Evolutionary conservation across 2,329 filamentous ascomycete genomes (phyloP).

Genomic region (Fusarium cicatricum): DNA sequence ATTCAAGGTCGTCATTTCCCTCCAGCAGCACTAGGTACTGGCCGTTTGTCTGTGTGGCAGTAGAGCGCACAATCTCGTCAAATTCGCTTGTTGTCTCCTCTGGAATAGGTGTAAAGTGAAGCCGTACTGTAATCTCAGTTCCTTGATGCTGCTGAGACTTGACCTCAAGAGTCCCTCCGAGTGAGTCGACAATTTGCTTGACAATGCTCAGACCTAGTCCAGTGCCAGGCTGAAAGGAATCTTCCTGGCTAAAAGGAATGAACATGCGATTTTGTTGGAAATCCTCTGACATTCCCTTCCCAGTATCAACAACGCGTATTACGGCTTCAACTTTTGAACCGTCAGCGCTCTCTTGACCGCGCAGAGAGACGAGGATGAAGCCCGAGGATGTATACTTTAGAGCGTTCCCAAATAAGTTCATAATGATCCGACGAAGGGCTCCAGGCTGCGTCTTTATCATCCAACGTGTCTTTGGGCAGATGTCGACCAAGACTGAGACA

Average conservation of each 20-base stretch:
- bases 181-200: constrained; percentile 64
- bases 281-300: constrained; percentile 69
- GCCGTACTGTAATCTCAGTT: constrained; percentile 60
- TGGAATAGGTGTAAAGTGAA: constrained; percentile 48
- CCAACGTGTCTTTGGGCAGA: constrained; percentile 57
- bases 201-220: constrained; percentile 72
- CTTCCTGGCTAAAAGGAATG: constrained; percentile 70
- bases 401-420: constrained; percentile 70
- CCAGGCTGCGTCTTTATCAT: constrained; percentile 63
- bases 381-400: constrained; percentile 68
- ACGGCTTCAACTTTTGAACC: constrained; percentile 39
- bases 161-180: constrained; percentile 67
- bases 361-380: constrained; percentile 54
- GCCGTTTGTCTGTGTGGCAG: constrained; percentile 26
- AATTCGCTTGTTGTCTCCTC: not conserved
- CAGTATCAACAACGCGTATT: constrained; percentile 67
- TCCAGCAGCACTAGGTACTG: constrained; percentile 33
- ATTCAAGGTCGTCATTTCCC: constrained; percentile 2
- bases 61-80: constrained; percentile 23
- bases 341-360: constrained; percentile 35
- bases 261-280: constrained; percentile 68
- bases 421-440: constrained; percentile 61
- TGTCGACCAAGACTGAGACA: constrained; percentile 60
- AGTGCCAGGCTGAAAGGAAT: constrained; percentile 66
- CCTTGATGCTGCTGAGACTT: constrained; percentile 61